These are phyloP conservation scores for Diutina ranongensis DNA, from an alignment of 1,139 yeast species.

Conservation along the genomic window DNA sequence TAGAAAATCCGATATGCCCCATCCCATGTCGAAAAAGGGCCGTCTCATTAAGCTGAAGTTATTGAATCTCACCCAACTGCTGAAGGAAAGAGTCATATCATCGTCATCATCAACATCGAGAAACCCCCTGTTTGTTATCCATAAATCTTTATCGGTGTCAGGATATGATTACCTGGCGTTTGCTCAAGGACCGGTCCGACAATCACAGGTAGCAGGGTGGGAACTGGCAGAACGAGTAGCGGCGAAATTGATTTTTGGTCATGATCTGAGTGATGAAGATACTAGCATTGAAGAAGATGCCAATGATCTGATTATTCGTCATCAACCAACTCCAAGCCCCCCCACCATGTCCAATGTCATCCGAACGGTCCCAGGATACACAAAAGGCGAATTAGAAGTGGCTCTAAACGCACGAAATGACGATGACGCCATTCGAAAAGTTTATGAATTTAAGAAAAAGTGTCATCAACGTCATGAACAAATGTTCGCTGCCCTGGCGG, in stretches of 20 bases:
- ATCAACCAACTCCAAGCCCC: background rate
- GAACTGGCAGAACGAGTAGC: conserved; percentile 33
- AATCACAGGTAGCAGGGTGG: conserved; percentile 36
- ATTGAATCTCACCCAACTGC: conserved; percentile 16
- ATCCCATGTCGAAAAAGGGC: conserved; percentile 2
- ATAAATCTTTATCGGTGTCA: conserved; percentile 13
- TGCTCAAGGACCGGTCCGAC: conserved; percentile 14
- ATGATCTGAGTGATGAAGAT: conserved; percentile 12
- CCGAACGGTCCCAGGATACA: conserved; percentile 29
- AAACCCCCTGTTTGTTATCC: conserved; percentile 11
- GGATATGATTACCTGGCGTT: conserved; percentile 17
- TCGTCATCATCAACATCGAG: background rate
- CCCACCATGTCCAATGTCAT: conserved; percentile 10
- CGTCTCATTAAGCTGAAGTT: conserved; percentile 11
- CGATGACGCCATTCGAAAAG: conserved; percentile 21
- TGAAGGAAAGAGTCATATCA: conserved; percentile 9
- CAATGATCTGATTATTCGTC: conserved; percentile 4
- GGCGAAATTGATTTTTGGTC: conserved; percentile 25
- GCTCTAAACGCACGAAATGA: conserved; percentile 9
- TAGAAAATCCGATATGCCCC: background rate
- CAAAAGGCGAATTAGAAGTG: conserved; percentile 24
- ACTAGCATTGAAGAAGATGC: background rate
- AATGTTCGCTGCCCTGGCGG: conserved; percentile 7
- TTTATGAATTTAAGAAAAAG: conserved; percentile 7
- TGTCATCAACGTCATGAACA: conserved; percentile 1